Base-by-base conservation (phyloP, 306 rosid genomes). In the Abrus precatorius region DNA sequence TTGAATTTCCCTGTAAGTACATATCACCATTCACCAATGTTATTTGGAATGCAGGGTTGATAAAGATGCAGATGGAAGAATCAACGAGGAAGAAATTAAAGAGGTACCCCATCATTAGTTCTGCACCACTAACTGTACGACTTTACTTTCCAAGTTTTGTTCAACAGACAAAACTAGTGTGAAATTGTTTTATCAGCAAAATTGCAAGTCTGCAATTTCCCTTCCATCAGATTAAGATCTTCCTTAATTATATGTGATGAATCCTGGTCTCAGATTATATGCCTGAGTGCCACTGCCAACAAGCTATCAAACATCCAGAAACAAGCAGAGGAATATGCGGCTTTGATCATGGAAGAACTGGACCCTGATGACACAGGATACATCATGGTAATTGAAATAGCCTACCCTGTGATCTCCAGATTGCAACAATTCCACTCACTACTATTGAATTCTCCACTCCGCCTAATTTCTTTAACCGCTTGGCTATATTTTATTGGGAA, bases 341-440 rank as follows among this genome's bases (percentile, higher is more conserved):
- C 93, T 81, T 69, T 91, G 84, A 89, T 91, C 84, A 91, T 91
- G 95, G 95, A 91, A 81, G 95, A 91, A 82, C 86, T 91, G 62
- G 95, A 91, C 75, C 91, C 93, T 9, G 89, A 89, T 33, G 57
- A 55, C 27, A 49, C 84, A 2, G 90, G 89, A 76, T 84, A 86
- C 86, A 87, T 91, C 79, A 69, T 75, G 91, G 95, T 91, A 84
- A 76, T 69, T 34, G 44, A 36, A 20, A 78, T 14, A 74, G 50
- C 34, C 80, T 12, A 49, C 65, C 41, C 77, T 33, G 5, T 9
- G 30, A 57, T 77, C 54, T 67, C 9, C 34, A n/a, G 5, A 52
- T 54, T 62, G 63, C 12, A 55, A 52, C 40, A 70, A 36, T 11
- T 12, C 32, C 5, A 38, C 67, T 77, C 50, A 44, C 49, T 66